Percentiles rank a stretch among this genome's conserved stretches.
phyloP scores from a whole-genome alignment of 345 rosid genomes.

The Raphanus raphanistrum region DNA sequence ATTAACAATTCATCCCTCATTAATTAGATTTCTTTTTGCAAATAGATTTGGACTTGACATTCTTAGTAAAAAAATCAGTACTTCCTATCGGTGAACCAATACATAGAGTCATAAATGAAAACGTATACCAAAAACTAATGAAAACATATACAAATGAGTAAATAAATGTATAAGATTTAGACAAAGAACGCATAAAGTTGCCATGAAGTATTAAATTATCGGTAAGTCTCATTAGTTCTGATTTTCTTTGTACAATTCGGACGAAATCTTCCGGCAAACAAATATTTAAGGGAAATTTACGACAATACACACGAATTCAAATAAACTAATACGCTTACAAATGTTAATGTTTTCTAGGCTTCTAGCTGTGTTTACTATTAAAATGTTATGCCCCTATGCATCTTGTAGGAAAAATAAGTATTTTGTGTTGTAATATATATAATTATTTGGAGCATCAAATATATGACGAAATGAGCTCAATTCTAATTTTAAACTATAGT shows the following conservation, averaged over 20 bases:
- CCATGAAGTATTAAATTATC: not conserved
- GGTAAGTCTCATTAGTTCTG: not conserved
- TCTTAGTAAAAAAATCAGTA: not conserved
- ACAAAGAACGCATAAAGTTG: not conserved
- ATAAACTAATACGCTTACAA: not conserved
- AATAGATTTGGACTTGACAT: not conserved
- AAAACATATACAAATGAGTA: conserved; percentile 3
- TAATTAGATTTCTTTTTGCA: not conserved
- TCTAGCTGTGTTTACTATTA: not conserved
- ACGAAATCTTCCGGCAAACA: not conserved
- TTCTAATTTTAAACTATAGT: conserved; percentile 17
- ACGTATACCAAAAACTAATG: conserved; percentile 7
- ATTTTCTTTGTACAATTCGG: not conserved
- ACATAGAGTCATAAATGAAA: conserved; percentile 5
- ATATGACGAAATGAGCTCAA: not conserved
- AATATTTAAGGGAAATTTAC: not conserved
- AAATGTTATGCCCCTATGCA: not conserved
- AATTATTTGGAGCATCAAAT: conserved; percentile 3
- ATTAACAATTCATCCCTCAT: not conserved
- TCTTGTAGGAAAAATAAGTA: not conserved
- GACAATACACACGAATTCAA: not conserved
- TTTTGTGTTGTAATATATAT: not conserved
- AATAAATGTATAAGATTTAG: not conserved
- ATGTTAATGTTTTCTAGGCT: not conserved
- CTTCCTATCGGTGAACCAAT: not conserved